These are phyloP conservation scores for Mycena rosella DNA, from an alignment of 768 basidiomycete genomes.

Conservation along the genomic window DNA sequence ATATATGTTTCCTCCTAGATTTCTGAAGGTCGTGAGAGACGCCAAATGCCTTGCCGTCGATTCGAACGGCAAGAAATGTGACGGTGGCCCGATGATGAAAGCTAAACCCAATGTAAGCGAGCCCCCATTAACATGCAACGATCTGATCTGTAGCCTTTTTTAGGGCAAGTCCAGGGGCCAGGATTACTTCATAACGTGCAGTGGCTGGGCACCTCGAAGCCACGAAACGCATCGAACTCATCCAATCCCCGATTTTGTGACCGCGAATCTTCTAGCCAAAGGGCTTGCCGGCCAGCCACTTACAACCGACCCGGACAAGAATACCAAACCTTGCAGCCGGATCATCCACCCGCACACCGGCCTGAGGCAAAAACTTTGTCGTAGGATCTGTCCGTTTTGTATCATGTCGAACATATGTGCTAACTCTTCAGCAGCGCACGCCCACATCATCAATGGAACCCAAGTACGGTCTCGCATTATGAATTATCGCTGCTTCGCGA, in stretches of 20 bases:
- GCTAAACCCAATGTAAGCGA: constrained; percentile 4
- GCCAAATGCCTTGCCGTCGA: neutral
- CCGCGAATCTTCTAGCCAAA: neutral
- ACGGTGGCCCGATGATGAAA: neutral
- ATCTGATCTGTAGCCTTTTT: too few species aligned
- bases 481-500: neutral
- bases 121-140: too few species aligned
- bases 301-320: neutral
- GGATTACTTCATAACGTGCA: constrained; percentile 1
- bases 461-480: neutral
- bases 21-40: neutral
- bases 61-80: neutral
- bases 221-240: neutral
- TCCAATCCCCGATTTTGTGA: neutral
- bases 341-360: constrained; percentile 9
- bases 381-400: neutral
- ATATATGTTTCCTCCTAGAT: neutral
- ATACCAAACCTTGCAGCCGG: neutral
- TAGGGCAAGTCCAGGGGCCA: constrained; percentile 7
- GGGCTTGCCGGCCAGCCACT: neutral
- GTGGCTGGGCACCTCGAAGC: neutral
- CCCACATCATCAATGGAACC: constrained; percentile 12
- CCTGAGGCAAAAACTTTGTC: neutral
- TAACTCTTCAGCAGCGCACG: neutral
- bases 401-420: too few species aligned